Evolutionary conservation across 2,329 filamentous ascomycete species (phyloP), one percentile per base, ranked within the genome.

Genomic region (Epichloe coenophiala): DNA sequence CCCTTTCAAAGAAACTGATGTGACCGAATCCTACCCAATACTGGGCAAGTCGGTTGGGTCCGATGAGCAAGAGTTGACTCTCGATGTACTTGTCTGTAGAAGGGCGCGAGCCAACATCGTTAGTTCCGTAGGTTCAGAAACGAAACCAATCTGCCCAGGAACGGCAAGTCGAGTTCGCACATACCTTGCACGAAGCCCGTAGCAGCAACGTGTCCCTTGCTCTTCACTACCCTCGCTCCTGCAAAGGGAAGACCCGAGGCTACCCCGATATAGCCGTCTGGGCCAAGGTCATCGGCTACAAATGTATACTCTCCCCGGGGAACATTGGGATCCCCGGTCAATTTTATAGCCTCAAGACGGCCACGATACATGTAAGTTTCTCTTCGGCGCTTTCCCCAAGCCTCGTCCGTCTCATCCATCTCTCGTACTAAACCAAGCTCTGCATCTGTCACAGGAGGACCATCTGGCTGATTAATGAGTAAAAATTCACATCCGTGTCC

Each of bases 271-370:
- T 84, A 73, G 0, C 87, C 88, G 0, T 61, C 68, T 0, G 76
- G 72, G 0, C 86, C 83, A 37, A 97, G 78, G 58, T 96, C 88
- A 5, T 88, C 78, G 0, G 82, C 84, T 3, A 87, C 75, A 63
- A 95, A 96, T 0, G 86, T 88, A 57, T 83, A 80, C 64, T 96
- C 85, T 8, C 90, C 8, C 8, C 90, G 77, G 0, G 91, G 91
- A 13, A 97, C 81, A 57, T 96, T 94, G 0, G 84, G 81, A 60
- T 98, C 91, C 1, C 91, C 91, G 0, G 91, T 97, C 36, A 98
- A 70, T 64, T 97, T 97, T 61, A 96, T 81, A 0, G 86, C 91
- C 63, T 90, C 82, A 3, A 97, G 65, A 2, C 81, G 74, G 4
- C 88, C 88, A 12, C 71, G 73, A 56, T 86, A 80, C 1, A 79